These are phyloP conservation scores for Tylopilus subfusipes DNA, from an alignment of 768 basidiomycete species.

Conservation along the genomic window DNA sequence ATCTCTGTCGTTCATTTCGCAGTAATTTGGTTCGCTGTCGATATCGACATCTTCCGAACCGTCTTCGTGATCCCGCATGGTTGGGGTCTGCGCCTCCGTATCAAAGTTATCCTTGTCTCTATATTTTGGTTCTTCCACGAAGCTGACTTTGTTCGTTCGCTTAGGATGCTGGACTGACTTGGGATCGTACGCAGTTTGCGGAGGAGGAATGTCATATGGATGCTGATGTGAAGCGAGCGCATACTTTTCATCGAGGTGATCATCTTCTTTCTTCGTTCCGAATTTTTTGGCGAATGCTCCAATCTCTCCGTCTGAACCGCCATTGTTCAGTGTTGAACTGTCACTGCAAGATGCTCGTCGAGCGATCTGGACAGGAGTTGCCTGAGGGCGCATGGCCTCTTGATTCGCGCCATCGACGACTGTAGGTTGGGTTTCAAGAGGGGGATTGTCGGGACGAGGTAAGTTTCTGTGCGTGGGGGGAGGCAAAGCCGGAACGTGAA, in stretches of 20 bases:
- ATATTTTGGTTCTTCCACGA: slow-evolving; percentile 28
- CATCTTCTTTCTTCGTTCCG: slow-evolving; percentile 7
- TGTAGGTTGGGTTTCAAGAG: background rate
- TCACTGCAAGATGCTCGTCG: slow-evolving; percentile 36
- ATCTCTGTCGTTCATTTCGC: slow-evolving; percentile 21
- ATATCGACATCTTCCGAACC: slow-evolving; percentile 20
- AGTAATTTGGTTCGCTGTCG: slow-evolving; percentile 11
- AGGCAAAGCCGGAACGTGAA: slow-evolving; percentile 10
- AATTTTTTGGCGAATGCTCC: slow-evolving; percentile 17
- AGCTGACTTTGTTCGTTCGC: slow-evolving; percentile 38
- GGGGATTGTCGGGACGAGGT: background rate
- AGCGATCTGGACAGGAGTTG: slow-evolving; percentile 15
- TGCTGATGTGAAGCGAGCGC: slow-evolving; percentile 56
- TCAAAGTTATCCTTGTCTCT: slow-evolving; percentile 19
- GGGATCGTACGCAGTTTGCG: slow-evolving; percentile 39
- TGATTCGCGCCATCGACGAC: slow-evolving; percentile 2
- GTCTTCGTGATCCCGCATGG: slow-evolving; percentile 3
- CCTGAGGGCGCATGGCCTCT: slow-evolving; percentile 10
- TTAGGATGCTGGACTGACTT: slow-evolving; percentile 7
- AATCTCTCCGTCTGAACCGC: slow-evolving; percentile 17
- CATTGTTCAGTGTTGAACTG: slow-evolving; percentile 36
- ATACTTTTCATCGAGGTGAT: slow-evolving; percentile 38
- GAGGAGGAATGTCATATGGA: slow-evolving; percentile 59
- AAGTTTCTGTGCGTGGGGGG: background rate
- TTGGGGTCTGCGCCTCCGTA: slow-evolving; percentile 21